Base-by-base conservation (phyloP, 176 grass and related monocot species). In the Themeda triandra region DNA sequence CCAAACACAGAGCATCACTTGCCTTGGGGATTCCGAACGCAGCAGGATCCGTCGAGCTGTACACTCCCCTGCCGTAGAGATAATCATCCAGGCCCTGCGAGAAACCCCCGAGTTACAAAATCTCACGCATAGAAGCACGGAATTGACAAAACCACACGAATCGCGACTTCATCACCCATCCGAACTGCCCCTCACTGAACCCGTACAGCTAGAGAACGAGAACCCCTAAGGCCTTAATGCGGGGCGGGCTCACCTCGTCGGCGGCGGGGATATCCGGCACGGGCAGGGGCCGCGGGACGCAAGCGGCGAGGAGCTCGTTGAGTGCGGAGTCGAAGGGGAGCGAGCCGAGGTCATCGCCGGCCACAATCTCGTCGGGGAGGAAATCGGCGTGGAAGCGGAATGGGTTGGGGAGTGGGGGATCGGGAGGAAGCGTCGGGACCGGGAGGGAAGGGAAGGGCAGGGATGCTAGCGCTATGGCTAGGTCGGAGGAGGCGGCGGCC, bases 391-490 rank as follows among this genome's bases (percentile, higher is more conserved):
- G 44, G 63, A 75, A 73, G n/a, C 63, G 56, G 63, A 46, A 13
- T 45, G 77, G 81, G 68, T 39, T 71, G 25, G 42, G 63, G 78
- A 53, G 86, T 75, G 29, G 39, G 10, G 85, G 89, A 75, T 93
- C 84, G 65, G 95, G 80, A 56, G 87, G 80, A 48, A 86, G 81
- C 35, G 85, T 73, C 29, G 85, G 87, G 25, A 82, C 81, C 33
- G 89, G 82, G 87, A 98, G 85, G 30, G 87, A 82, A 63, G 79
- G 78, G 71, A 93, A 92, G 17, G 73, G 83, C 62, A 92, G 77
- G 53, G 65, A 37, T 63, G 59, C 86, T 72, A 90, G 82, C 67
- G 29, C 77, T 79, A 87, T 63, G 23, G 66, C 80, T 67, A 76
- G 74, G 49, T 80, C 87, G 84, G 77, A 33, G 66, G 80, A 72